These are phyloP conservation scores for Eucalyptus sideroxylon DNA, from an alignment of 345 rosid genomes.

Conservation along the genomic window DNA sequence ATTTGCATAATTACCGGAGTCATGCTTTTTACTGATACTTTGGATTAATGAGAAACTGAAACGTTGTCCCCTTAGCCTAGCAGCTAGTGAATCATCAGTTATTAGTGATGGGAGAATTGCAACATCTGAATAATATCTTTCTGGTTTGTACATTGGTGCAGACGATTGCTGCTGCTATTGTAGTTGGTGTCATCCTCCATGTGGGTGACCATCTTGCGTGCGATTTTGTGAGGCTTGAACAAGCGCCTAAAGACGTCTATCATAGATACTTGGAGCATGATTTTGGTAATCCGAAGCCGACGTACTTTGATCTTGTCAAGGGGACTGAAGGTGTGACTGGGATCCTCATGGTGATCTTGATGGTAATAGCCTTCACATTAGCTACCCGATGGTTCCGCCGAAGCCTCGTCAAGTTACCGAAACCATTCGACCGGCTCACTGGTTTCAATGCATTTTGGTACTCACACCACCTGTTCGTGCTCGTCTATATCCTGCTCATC, in stretches of 20 bases:
- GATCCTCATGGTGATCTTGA: slow-evolving; percentile 55
- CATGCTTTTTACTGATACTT: not conserved
- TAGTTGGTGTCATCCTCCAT: slow-evolving; percentile 67
- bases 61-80: not conserved
- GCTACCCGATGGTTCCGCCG: slow-evolving; percentile 81
- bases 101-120: not conserved
- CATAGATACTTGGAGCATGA: slow-evolving; percentile 6
- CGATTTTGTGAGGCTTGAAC: slow-evolving; percentile 71
- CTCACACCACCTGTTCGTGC: slow-evolving; percentile 76
- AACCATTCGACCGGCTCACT: slow-evolving; percentile 83
- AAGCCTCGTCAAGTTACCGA: slow-evolving; percentile 64
- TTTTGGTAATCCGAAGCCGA: slow-evolving; percentile 52
- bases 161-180: slow-evolving; percentile 96
- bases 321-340: slow-evolving; percentile 78
- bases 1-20: not conserved
- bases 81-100: not conserved
- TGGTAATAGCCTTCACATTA: slow-evolving; percentile 72
- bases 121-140: not conserved
- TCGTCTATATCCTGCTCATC: slow-evolving; percentile 62
- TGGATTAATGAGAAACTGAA: not conserved
- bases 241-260: slow-evolving; percentile 16
- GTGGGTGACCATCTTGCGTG: slow-evolving; percentile 79
- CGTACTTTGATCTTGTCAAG: slow-evolving; percentile 53
- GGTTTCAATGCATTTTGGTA: slow-evolving; percentile 99
- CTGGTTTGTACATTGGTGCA: slow-evolving; percentile 1